These are phyloP conservation scores for Tulasnella sp. DNA, from an alignment of 768 basidiomycete species.

Conservation along the genomic window DNA sequence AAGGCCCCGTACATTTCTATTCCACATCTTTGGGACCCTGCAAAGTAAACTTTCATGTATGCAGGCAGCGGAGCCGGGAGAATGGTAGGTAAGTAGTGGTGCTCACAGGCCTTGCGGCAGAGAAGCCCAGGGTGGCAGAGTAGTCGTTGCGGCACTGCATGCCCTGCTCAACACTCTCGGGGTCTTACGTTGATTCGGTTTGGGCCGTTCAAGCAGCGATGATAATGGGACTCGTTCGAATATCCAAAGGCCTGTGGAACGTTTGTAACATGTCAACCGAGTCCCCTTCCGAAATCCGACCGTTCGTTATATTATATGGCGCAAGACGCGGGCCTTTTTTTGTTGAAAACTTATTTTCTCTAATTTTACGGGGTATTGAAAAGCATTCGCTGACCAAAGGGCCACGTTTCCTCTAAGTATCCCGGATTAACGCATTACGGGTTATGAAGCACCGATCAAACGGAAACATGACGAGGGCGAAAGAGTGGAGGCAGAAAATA, in stretches of 20 bases:
- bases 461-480: background rate
- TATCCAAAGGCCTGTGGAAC: background rate
- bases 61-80: background rate
- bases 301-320: background rate
- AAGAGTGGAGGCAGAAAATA: background rate
- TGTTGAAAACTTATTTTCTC: background rate
- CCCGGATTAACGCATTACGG: background rate
- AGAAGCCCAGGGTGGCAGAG: background rate
- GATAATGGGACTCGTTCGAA: too few species aligned
- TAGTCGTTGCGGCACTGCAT: background rate
- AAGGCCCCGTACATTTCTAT: background rate
- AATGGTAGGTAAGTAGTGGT: background rate
- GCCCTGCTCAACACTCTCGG: background rate
- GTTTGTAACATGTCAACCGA: background rate
- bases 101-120: background rate
- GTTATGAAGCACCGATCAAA: background rate
- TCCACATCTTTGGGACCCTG: background rate
- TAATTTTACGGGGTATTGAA: background rate
- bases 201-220: background rate
- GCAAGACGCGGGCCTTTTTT: too few species aligned
- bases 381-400: background rate
- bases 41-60: background rate
- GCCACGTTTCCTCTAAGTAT: background rate
- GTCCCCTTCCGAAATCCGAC: constrained; percentile 1
- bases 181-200: background rate